Evolutionary conservation across 257 asterid genomes (phyloP).

Genomic region (Lavandula angustifolia): DNA sequence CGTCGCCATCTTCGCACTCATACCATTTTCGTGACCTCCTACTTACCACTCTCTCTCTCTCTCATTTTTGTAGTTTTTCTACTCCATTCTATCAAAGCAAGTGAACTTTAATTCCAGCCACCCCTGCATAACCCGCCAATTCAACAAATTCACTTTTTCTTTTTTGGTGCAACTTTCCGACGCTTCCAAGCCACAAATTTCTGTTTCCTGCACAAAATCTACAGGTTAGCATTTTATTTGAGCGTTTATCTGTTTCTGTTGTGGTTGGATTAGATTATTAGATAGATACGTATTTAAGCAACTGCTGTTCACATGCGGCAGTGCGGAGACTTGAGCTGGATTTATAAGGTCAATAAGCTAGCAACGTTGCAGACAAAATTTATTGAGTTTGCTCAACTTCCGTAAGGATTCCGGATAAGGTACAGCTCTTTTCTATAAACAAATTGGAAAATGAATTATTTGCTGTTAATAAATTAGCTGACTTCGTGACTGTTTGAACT

Average conservation of each 20-base stretch:
- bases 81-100: not conserved
- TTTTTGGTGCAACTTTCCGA: not conserved
- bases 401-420: conserved; percentile 31
- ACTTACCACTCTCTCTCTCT: conserved; percentile 38
- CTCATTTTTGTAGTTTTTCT: conserved; percentile 13
- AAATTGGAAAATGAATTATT: not conserved
- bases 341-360: conserved; percentile 19
- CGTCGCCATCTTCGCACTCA: conserved; percentile 42
- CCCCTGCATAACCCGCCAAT: conserved; percentile 37
- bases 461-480: conserved; percentile 27
- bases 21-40: conserved; percentile 51
- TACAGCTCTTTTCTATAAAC: not conserved
- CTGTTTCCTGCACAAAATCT: not conserved
- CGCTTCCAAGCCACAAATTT: conserved; percentile 40
- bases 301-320: conserved; percentile 28
- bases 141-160: conserved; percentile 10
- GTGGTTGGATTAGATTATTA: conserved; percentile 26
- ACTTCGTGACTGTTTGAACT: conserved; percentile 25
- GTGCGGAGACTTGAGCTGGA: conserved; percentile 33
- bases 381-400: conserved; percentile 24
- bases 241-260: not conserved
- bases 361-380: conserved; percentile 27
- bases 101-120: conserved; percentile 25
- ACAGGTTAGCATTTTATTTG: conserved; percentile 13
- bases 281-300: not conserved